Percentiles rank a stretch among this genome's conserved stretches.
phyloP scores from a whole-genome alignment of 2,329 filamentous ascomycete species.

The Corinectria fuckeliana region DNA sequence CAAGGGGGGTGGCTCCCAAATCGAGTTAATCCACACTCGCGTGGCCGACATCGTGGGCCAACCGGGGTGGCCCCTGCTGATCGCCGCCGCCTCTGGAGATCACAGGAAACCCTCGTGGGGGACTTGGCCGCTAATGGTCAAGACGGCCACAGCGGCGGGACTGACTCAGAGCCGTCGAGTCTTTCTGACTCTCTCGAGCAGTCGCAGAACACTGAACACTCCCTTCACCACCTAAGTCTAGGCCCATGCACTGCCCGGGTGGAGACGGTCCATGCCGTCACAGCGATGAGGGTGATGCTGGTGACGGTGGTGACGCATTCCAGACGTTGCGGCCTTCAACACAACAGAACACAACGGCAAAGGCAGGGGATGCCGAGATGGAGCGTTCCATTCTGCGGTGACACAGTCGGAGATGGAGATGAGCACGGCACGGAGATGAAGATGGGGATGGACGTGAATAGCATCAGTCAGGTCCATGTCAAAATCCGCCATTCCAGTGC shows the following conservation, averaged over 20 bases:
- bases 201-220: too few relatives aligned
- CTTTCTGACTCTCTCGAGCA: neutral
- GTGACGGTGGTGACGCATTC: neutral
- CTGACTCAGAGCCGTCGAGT: constrained; percentile 19
- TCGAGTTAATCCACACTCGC: constrained; percentile 42
- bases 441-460: constrained; percentile 6
- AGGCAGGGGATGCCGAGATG: neutral
- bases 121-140: constrained; percentile 8
- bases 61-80: constrained; percentile 37
- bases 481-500: neutral
- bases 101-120: constrained; percentile 39
- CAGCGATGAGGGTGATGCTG: neutral
- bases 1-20: constrained; percentile 23
- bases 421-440: neutral
- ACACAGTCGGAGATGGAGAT: neutral
- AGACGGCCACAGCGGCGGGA: constrained; percentile 24
- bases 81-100: constrained; percentile 40
- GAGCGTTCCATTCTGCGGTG: constrained; percentile 1
- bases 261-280: neutral
- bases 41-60: constrained; percentile 36
- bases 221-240: too few relatives aligned
- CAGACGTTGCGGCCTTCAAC: neutral
- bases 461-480: constrained; percentile 12
- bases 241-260: too few relatives aligned
- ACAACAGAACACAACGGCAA: neutral